Evolutionary conservation across 108 stramenopile genomes (phyloP), one percentile per base, ranked within the genome.

Genomic region (Nitzschia sp.): DNA sequence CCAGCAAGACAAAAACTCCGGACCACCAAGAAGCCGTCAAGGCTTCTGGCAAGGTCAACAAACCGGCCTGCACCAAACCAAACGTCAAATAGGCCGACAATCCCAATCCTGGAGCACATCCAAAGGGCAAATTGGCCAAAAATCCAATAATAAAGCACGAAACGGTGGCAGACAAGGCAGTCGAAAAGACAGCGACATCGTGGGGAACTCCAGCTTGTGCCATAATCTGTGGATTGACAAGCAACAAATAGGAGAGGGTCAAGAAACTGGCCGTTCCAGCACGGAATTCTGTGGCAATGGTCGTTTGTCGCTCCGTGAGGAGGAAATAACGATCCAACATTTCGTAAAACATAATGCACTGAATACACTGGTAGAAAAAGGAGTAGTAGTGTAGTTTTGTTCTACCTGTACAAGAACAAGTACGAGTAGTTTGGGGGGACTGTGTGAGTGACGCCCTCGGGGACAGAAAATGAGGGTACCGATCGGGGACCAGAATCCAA

Each of bases 191-290:
- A 17, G 74, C 72, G 43, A 78, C 72, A n/a, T 69, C 68, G 51
- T 79, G 65, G 21, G 67, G 52, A 11, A 83, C 71, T 39, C 80
- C 80, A 0, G 77, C 71, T 53, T 79, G 54, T 7, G 76, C 53
- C 63, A 86, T 65, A 53, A 86, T 80, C 61, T 83, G 79, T 11
- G 85, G 81, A 67, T 86, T 86, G 15, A 86, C 81, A 41, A 83
- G 71, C 57, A 86, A 67, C 40, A 86, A 67, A 54, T 83, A 86
- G 41, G 71, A 55, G 48, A 83, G 73, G 15, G 86, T 86, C 21
- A 86, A 51, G 57, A 86, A 86, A 15, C 76, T 73, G 10, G 82
- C 74, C 22, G 80, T 70, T 6, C 75, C 86, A 22, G 82, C 86
- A 7, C 82, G 77, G 24, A 86, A 39, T 62, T 86, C 86, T 7